A percentile compares a stretch with the other conserved stretches of the same genome.
These are phyloP conservation scores for cucumber (Cucumis sativus) DNA, from an alignment of 306 rosid genomes.

Conservation along the genomic window DNA sequence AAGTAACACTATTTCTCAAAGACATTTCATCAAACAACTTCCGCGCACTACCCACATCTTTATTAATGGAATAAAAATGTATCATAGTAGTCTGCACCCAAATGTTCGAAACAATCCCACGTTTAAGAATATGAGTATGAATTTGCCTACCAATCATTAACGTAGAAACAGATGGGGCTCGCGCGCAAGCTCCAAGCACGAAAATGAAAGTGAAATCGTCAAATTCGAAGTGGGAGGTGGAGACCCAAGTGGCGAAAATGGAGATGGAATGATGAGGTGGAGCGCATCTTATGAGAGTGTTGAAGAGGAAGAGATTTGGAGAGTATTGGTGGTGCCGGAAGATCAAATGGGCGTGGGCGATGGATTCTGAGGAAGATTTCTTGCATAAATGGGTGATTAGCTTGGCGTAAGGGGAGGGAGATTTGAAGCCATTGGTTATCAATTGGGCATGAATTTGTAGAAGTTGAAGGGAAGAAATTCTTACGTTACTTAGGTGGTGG, in stretches of 20 bases:
- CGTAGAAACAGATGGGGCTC: constrained; percentile 37
- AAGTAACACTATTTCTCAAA: constrained; percentile 33
- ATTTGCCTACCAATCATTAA: constrained; percentile 42
- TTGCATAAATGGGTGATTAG: constrained; percentile 37
- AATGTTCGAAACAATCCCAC: constrained; percentile 34
- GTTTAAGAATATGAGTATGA: constrained; percentile 35
- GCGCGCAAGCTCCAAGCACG: constrained; percentile 68
- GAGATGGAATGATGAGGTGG: constrained; percentile 35
- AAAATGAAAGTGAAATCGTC: constrained; percentile 44
- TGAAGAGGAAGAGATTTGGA: constrained; percentile 40
- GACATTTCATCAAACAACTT: constrained; percentile 61
- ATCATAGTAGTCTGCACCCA: constrained; percentile 43
- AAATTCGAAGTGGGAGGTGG: constrained; percentile 27
- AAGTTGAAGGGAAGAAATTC: constrained; percentile 23
- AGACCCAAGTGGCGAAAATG: constrained; percentile 32
- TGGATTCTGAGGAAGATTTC: constrained; percentile 16
- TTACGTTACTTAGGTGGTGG: constrained; percentile 19
- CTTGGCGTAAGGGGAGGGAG: constrained; percentile 33
- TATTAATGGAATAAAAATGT: constrained; percentile 47
- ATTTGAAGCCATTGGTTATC: constrained; percentile 40
- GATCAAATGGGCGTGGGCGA: constrained; percentile 33
- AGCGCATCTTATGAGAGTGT: constrained; percentile 52
- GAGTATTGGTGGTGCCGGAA: constrained; percentile 16
- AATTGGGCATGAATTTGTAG: constrained; percentile 54
- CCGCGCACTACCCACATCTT: constrained; percentile 40